Conservation (phyloP, 2,329 filamentous ascomycete genomes). For the Colletotrichum sublineola region DNA sequence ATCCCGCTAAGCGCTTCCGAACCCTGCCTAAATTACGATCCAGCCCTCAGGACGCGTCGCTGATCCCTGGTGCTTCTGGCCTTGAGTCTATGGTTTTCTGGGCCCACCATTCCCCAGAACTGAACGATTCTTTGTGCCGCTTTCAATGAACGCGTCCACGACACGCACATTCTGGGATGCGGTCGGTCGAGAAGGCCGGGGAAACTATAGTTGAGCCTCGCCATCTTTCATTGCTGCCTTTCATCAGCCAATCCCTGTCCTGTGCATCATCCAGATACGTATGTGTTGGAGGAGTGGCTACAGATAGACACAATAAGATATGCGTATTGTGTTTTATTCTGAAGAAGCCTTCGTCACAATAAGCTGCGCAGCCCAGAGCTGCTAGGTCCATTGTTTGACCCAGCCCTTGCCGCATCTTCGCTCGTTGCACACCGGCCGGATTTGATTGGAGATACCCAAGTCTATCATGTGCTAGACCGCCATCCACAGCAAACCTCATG, state of each 20-base stretch:
- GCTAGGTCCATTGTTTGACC: neutral
- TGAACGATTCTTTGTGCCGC: slow-evolving; percentile 2
- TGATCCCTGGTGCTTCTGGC: neutral
- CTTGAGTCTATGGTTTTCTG: slow-evolving; percentile 3
- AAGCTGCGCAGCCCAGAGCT: neutral
- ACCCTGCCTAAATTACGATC: neutral
- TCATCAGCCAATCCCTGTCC: neutral
- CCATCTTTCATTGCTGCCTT: neutral
- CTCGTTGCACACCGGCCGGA: neutral
- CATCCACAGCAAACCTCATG: neutral
- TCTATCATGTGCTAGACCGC: neutral
- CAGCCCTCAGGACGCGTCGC: slow-evolving; percentile 2
- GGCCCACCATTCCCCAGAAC: neutral
- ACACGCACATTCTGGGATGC: neutral
- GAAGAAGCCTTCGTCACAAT: neutral
- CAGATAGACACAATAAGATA: neutral
- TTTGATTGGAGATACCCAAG: neutral
- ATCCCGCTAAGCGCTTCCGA: neutral
- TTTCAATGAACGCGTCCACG: neutral
- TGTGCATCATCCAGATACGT: neutral
- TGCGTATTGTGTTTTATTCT: neutral
- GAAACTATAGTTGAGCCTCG: neutral
- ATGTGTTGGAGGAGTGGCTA: neutral
- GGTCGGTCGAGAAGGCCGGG: slow-evolving; percentile 1
- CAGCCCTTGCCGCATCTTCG: neutral